phyloP scores from a whole-genome alignment of 495 filamentous ascomycete species.

The Neurospora discreta region DNA sequence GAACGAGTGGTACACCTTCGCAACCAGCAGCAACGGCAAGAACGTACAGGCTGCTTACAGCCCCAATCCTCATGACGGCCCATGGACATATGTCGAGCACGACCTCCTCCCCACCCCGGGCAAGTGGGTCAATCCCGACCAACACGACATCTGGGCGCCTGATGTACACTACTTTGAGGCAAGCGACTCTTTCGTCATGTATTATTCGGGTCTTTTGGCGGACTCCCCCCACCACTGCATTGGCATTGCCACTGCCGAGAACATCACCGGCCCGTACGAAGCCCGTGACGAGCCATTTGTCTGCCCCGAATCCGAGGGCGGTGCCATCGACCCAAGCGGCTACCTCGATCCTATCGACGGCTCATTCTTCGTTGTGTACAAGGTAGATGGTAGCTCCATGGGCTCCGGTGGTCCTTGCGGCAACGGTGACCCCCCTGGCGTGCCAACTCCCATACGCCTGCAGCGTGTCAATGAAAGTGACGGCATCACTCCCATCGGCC shows the following conservation, averaged over 20 bases:
- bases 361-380: constrained; percentile 46
- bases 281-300: constrained; percentile 30
- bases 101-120: constrained; percentile 19
- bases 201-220: constrained; percentile 39
- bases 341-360: constrained; percentile 39
- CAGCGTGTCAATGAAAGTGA: constrained; percentile 40
- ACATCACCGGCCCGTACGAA: constrained; percentile 39
- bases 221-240: constrained; percentile 39
- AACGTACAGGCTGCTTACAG: constrained; percentile 21
- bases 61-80: constrained; percentile 1
- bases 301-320: constrained; percentile 40
- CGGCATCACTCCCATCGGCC: constrained; percentile 40
- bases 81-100: constrained; percentile 14
- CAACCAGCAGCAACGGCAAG: constrained; percentile 15
- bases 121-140: constrained; percentile 16
- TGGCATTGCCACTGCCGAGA: constrained; percentile 36
- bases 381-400: constrained; percentile 48
- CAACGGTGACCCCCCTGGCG: constrained; percentile 36
- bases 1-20: constrained; percentile 24
- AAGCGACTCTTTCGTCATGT: constrained; percentile 43
- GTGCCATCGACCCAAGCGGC: constrained; percentile 46
- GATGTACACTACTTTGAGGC: constrained; percentile 27
- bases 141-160: constrained; percentile 35
- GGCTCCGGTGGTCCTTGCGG: constrained; percentile 46
- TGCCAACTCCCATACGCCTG: constrained; percentile 46